Evolutionary conservation across 441 rosid genomes (phyloP).

Genomic region (Melastoma candidum): DNA sequence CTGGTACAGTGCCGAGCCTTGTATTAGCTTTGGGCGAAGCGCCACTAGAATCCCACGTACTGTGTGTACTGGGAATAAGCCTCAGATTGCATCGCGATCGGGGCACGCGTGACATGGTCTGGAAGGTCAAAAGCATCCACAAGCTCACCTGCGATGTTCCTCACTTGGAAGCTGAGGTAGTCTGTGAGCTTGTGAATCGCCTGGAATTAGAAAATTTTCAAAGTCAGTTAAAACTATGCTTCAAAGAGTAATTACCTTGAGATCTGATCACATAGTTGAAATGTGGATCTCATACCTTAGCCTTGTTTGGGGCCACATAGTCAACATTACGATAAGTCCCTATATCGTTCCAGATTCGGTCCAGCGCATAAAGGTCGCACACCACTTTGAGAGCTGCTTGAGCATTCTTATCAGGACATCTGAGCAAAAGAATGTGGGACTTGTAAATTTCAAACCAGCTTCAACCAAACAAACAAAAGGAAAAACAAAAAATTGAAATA

Average conservation of each 20-base stretch:
- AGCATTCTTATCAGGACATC: constrained; percentile 72
- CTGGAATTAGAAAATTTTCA: constrained; percentile 21
- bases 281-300: constrained; percentile 50
- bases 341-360: constrained; percentile 49
- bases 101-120: constrained; percentile 71
- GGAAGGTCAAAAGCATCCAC: constrained; percentile 82
- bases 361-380: constrained; percentile 92
- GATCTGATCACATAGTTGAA: too few relatives aligned
- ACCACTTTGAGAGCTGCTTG: constrained; percentile 74
- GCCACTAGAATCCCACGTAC: constrained; percentile 51
- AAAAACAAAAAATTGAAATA: background rate
- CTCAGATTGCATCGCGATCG: constrained; percentile 84
- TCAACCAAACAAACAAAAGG: background rate
- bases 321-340: constrained; percentile 16
- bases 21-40: too few relatives aligned
- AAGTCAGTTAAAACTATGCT: too few relatives aligned
- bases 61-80: constrained; percentile 90
- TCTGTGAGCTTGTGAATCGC: constrained; percentile 88
- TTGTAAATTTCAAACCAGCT: constrained; percentile 12
- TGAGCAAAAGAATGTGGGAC: constrained; percentile 15
- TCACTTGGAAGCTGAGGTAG: constrained; percentile 80
- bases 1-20: too few relatives aligned
- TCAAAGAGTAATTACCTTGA: too few relatives aligned
- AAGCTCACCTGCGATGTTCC: constrained; percentile 70
- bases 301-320: constrained; percentile 50